These are phyloP conservation scores for Neurospora discreta DNA, from an alignment of 495 filamentous ascomycete genomes.

Conservation along the genomic window DNA sequence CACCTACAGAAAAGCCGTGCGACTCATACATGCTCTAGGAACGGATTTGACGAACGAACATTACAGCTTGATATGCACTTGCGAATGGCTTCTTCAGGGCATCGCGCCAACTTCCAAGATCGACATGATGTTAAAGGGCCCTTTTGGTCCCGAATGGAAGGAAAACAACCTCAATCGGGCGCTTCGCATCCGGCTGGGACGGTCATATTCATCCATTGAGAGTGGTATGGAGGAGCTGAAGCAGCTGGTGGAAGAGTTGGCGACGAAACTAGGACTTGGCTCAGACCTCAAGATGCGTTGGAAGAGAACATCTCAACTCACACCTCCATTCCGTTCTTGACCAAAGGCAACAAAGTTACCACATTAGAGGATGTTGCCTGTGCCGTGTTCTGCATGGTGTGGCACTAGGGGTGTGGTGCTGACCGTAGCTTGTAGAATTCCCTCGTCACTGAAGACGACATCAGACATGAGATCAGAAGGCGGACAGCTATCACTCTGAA, in stretches of 20 bases:
- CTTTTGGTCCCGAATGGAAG: neutral
- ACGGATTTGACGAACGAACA: neutral
- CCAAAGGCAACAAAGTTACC: too few relatives aligned
- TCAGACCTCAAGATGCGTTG: neutral
- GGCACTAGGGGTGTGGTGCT: too few relatives aligned
- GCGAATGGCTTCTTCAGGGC: neutral
- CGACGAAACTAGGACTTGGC: neutral
- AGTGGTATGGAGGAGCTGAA: neutral
- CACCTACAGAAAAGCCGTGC: slow-evolving; percentile 9
- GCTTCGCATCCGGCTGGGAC: neutral
- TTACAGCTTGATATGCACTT: neutral
- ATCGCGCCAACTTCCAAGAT: neutral
- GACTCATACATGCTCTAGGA: neutral
- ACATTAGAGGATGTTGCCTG: too few relatives aligned
- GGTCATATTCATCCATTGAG: neutral
- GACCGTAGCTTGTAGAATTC: too few relatives aligned
- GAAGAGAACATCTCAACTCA: too few relatives aligned
- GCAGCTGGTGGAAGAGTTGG: neutral
- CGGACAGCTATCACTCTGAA: neutral
- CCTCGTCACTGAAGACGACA: neutral
- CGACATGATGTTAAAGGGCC: neutral
- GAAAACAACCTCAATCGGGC: neutral
- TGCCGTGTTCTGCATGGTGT: too few relatives aligned
- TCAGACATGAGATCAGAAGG: neutral
- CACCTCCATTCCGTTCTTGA: too few relatives aligned